Evolutionary conservation across 2,329 filamentous ascomycete genomes (phyloP), one percentile per base, ranked within the genome.

Genomic region (Ilyonectria destructans): DNA sequence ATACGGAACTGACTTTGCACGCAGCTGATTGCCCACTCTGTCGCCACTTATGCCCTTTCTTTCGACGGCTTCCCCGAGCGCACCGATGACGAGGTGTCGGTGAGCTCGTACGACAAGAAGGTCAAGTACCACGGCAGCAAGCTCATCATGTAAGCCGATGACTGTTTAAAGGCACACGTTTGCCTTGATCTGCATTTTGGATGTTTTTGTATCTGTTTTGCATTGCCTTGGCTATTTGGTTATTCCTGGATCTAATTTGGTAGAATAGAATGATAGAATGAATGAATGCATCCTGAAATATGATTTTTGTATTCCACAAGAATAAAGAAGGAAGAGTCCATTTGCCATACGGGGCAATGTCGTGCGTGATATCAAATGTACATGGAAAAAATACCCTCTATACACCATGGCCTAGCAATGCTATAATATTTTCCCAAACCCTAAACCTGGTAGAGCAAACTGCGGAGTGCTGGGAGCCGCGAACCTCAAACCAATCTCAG

Each of bases 21-120:
- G 4, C 61, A 89, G 87, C 82, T 91, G 40, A 91, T 95, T 71
- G 92, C 92, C 3, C 90, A 93, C 80, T 90, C 90, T 1, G 89
- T 93, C n/a, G 92, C 91, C 1, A 91, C 89, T 0, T 94, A 89
- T 74, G 91, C 91, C 12, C 77, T 82, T 4, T 92, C 90, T 0
- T 90, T 93, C 70, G 83, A 91, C 5, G 89, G 86, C 10, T 92
- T 93, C 80, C 91, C 91, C 0, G 78, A 89, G 79, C 83, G 90
- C 29, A 80, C 79, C 1, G 72, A 77, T 1, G 75, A 79, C 10
- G 75, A 79, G 10, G 71, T 80, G 1, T 69, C 70, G 57, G 69
- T 75, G 2, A 69, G 71, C n/a, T 61, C 69, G 1, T 82, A 84
- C 58, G 74, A 78, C n/a, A 65, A 78, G 67, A 76, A 77, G 58